Evolutionary conservation across 1,284 basidiomycete genomes (phyloP), one percentile per base, ranked within the genome.

Genomic region (Trametes hirsuta): DNA sequence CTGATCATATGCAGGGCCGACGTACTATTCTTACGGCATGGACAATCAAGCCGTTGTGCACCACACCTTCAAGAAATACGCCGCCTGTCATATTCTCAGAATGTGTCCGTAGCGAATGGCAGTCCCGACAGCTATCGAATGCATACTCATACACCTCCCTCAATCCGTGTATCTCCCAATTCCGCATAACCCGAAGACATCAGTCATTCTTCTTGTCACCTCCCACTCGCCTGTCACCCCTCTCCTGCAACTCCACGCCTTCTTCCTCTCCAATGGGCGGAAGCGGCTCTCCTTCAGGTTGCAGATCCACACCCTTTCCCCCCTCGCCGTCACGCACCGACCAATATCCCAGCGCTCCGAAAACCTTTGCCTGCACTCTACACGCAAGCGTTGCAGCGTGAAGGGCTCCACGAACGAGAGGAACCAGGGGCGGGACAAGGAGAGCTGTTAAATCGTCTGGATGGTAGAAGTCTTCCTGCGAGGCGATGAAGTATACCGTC

Each of bases 381-480:
- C 80, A 82, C 1, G 72, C 63, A 42, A 79, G 55, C 24, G 77
- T 78, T 0, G 77, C 74, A 2, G 76, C 61, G 12, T 73, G 70
- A 42, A 86, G 74, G 11, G 65, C 72, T 22, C 78, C 47, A 10
- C 74, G 71, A 18, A 80, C 69, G 51, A 85, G 56, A 0, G 81
- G 79, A 0, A 75, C 68, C 18, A 85, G 72, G 3, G 83, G 81
- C 0, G 86, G 83, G 3, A 85, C 57, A 18, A 86, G 14, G 18
- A 85, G 73, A 4, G 79, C 74, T 30, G 78, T 68, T 44, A 87
- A 59, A 64, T 85, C 85, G 57, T 84, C 83, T 0, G 84, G 79
- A 64, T 86, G 84, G 69, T 85, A 87, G 65, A 84, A 86, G 66
- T 87, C 84, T 65, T 87, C 85, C 63, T 87, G 85, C 53, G 75